These are phyloP conservation scores for Coemansia sp. DNA, from an alignment of 192 early-diverging fungal genomes.

Conservation along the genomic window DNA sequence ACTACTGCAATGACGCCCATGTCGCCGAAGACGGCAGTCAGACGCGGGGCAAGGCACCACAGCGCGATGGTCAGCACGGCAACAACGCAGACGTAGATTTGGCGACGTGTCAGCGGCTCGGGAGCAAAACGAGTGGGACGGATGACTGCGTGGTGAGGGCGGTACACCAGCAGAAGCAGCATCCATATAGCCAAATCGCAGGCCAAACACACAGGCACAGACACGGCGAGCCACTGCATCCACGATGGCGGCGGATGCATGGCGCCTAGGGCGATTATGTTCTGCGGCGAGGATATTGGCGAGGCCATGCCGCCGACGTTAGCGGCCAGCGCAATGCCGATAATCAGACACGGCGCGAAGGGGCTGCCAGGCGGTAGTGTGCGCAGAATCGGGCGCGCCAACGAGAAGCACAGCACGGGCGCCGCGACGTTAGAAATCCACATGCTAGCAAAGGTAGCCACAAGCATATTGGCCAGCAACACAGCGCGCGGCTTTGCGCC, in stretches of 20 bases:
- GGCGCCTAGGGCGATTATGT: constrained; percentile 90
- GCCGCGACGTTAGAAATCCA: constrained; percentile 98
- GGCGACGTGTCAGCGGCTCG: constrained; percentile 54
- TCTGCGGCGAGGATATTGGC: constrained; percentile 96
- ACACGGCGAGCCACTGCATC: constrained; percentile 86
- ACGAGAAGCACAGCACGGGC: constrained; percentile 92
- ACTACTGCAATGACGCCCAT: constrained; percentile 96
- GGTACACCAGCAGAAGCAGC: constrained; percentile 75
- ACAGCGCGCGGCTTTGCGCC: constrained; percentile 83
- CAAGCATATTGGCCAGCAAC: constrained; percentile 90
- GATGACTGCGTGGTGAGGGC: constrained; percentile 67
- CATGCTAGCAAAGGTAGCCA: constrained; percentile 96
- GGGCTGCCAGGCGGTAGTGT: constrained; percentile 76
- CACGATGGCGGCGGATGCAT: constrained; percentile 89
- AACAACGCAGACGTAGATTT: constrained; percentile 76
- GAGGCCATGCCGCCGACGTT: constrained; percentile 98
- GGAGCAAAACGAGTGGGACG: constrained; percentile 52
- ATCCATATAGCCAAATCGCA: constrained; percentile 82
- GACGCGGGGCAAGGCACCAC: constrained; percentile 82
- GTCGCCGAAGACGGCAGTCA: constrained; percentile 81
- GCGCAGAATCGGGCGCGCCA: constrained; percentile 91
- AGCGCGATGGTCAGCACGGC: constrained; percentile 76
- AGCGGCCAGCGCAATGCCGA: constrained; percentile 95
- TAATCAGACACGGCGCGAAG: constrained; percentile 83
- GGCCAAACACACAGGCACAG: constrained; percentile 80